These are phyloP conservation scores for Didymella glomerata DNA, from an alignment of 2,329 filamentous ascomycete species.

Conservation along the genomic window DNA sequence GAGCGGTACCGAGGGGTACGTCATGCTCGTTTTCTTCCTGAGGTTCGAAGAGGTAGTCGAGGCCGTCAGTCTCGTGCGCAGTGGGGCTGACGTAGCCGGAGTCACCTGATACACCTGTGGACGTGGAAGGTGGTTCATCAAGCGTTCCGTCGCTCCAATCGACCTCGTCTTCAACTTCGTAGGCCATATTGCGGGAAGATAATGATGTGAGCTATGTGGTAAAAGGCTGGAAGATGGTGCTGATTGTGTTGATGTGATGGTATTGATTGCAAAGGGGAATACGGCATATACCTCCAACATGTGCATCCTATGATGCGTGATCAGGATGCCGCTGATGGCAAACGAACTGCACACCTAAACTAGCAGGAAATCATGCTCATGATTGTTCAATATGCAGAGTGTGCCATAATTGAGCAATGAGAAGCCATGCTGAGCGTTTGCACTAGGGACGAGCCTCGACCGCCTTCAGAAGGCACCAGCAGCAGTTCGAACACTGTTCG, in stretches of 20 bases:
- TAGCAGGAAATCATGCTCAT: conserved; percentile 1
- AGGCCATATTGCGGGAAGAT: conserved; percentile 16
- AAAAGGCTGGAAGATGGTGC: background rate
- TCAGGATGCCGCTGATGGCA: background rate
- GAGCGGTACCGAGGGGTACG: conserved; percentile 12
- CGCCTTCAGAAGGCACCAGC: conserved; percentile 2
- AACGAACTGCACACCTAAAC: background rate
- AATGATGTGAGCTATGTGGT: background rate
- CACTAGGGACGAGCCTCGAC: conserved; percentile 4
- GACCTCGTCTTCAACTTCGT: conserved; percentile 33
- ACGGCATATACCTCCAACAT: background rate
- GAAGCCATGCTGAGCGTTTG: conserved; percentile 26
- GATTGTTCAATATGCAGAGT: background rate
- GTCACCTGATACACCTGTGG: background rate
- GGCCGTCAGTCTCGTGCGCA: background rate
- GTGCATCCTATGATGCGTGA: background rate
- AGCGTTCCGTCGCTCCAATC: conserved; percentile 40
- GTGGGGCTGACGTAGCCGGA: background rate
- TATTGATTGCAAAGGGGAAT: background rate
- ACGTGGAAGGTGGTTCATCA: background rate
- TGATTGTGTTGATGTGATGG: conserved; percentile 2
- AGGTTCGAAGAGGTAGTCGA: conserved; percentile 2
- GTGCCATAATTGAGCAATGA: conserved; percentile 13
- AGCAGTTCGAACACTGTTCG: background rate
- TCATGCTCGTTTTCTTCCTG: background rate